Evolutionary conservation across 805 yeast genomes (phyloP).

Genomic region (Zygosaccharomyces bisporus): DNA sequence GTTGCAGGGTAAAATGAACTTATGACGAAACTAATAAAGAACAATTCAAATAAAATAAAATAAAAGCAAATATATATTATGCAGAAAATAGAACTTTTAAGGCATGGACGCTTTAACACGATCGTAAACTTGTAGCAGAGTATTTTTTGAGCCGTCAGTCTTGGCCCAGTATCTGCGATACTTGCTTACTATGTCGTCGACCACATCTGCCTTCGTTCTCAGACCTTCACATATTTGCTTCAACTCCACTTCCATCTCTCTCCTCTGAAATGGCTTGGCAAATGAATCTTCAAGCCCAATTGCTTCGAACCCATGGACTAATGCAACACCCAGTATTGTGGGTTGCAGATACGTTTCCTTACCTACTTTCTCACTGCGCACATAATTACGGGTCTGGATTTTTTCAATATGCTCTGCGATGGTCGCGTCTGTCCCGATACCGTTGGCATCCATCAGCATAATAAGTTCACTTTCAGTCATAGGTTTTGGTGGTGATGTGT

Average conservation of each 20-base stretch:
- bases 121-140: conserved; percentile 31
- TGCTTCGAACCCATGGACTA: conserved; percentile 82
- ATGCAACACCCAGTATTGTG: conserved; percentile 75
- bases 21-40: conserved; percentile 1
- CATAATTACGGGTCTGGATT: conserved; percentile 63
- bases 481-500: conserved; percentile 74
- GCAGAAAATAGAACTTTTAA: neutral
- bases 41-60: conserved; percentile 1
- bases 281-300: conserved; percentile 72
- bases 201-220: conserved; percentile 49
- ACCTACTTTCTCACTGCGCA: conserved; percentile 43
- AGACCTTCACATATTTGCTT: conserved; percentile 65
- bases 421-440: conserved; percentile 98
- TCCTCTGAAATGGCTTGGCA: conserved; percentile 84
- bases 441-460: conserved; percentile 92
- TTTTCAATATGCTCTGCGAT: conserved; percentile 96
- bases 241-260: conserved; percentile 65
- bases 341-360: conserved; percentile 58
- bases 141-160: conserved; percentile 29
- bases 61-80: neutral
- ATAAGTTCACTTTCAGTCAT: conserved; percentile 92
- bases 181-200: conserved; percentile 49
- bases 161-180: conserved; percentile 49
- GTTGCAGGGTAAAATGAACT: conserved; percentile 11
- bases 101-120: conserved; percentile 24